Evolutionary conservation across 129 eudicot genomes (phyloP).

Genomic region (Pulicaria dysenterica): DNA sequence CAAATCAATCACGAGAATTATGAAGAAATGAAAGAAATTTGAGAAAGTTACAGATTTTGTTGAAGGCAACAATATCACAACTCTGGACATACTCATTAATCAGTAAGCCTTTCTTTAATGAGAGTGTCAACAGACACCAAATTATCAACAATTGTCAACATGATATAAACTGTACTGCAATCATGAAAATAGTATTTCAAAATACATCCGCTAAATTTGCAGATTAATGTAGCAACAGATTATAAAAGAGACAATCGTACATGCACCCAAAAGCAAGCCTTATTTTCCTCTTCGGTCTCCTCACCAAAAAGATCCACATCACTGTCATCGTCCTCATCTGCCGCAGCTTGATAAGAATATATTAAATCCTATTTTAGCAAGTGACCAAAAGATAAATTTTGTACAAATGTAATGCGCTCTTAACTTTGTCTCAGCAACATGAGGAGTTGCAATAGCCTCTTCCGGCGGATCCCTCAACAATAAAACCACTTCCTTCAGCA

Average conservation of each 20-base stretch:
- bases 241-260: slow-evolving; percentile 38
- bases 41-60: slow-evolving; percentile 69
- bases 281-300: slow-evolving; percentile 98
- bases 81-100: slow-evolving; percentile 84
- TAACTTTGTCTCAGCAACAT: slow-evolving; percentile 67
- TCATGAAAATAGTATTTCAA: not conserved
- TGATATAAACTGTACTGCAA: slow-evolving; percentile 81
- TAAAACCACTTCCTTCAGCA: slow-evolving; percentile 90
- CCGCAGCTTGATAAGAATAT: slow-evolving; percentile 53
- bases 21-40: not conserved
- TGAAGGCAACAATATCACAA: slow-evolving; percentile 95
- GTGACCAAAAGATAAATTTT: not conserved
- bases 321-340: slow-evolving; percentile 79
- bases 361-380: not conserved
- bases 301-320: slow-evolving; percentile 93
- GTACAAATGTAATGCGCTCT: not conserved
- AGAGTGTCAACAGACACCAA: slow-evolving; percentile 81
- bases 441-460: slow-evolving; percentile 73
- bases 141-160: slow-evolving; percentile 93
- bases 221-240: not conserved
- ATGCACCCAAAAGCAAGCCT: slow-evolving; percentile 51
- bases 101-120: slow-evolving; percentile 67
- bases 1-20: not conserved
- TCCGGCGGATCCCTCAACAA: slow-evolving; percentile 65
- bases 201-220: not conserved